These are phyloP conservation scores for Beauveria rudraprayagi DNA, from an alignment of 2,329 filamentous ascomycete genomes.

Conservation along the genomic window DNA sequence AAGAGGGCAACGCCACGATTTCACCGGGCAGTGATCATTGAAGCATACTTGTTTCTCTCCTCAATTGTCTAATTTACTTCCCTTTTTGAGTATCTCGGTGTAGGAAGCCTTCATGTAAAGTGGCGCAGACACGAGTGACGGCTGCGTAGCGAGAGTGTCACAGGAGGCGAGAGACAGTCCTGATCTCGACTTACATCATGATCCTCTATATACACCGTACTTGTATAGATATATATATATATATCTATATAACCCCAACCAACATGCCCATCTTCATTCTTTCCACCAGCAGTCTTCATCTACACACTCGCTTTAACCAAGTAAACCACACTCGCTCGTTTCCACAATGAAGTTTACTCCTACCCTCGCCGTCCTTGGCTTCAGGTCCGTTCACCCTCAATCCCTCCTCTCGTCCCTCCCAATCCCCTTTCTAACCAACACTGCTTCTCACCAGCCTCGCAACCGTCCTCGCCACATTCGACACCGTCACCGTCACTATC, in stretches of 20 bases:
- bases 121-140: background rate
- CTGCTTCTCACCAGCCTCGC: constrained; percentile 12
- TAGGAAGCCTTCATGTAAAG: background rate
- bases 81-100: no score
- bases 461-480: constrained; percentile 17
- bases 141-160: background rate
- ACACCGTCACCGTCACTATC: constrained; percentile 25
- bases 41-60: no score
- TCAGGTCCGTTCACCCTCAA: background rate
- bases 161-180: background rate
- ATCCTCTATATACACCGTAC: background rate
- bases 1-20: background rate
- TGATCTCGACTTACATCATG: background rate
- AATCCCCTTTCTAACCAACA: constrained; percentile 10
- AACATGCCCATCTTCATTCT: background rate
- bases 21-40: background rate
- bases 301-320: background rate
- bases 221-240: no score
- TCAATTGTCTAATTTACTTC: no score
- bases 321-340: background rate
- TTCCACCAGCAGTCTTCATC: background rate
- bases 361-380: background rate
- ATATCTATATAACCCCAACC: background rate
- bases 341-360: constrained; percentile 1
- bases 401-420: background rate